phyloP scores from a whole-genome alignment of 2,329 filamentous ascomycete species.

The Trichoderma harzianum region DNA sequence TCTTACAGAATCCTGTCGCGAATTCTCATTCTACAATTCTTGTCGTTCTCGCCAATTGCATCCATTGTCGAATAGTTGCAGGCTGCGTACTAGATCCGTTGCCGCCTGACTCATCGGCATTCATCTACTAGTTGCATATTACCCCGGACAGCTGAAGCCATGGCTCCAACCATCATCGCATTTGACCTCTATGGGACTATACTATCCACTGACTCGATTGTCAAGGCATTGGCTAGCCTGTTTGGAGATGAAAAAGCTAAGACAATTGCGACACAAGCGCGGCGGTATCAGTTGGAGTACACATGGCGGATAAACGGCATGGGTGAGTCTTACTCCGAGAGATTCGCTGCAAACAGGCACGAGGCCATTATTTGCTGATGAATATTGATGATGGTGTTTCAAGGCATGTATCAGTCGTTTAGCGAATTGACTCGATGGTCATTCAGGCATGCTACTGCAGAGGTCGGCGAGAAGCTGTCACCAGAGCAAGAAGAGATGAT shows the following conservation, averaged over 20 bases:
- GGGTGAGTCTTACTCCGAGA: constrained; percentile 46
- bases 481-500: constrained; percentile 45
- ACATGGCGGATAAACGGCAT: constrained; percentile 75
- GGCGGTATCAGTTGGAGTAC: constrained; percentile 71
- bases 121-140: background rate
- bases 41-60: background rate
- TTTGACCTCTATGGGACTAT: constrained; percentile 77
- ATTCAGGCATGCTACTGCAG: constrained; percentile 61
- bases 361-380: background rate
- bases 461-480: constrained; percentile 47
- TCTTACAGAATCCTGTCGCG: background rate
- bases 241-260: constrained; percentile 57
- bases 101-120: constrained; percentile 19
- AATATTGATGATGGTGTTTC: background rate
- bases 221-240: constrained; percentile 52
- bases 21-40: background rate
- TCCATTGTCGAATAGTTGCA: background rate
- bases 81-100: background rate
- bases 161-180: constrained; percentile 50
- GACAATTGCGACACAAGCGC: constrained; percentile 58
- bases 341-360: background rate
- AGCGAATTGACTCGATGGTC: constrained; percentile 59
- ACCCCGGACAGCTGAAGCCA: constrained; percentile 17
- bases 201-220: constrained; percentile 68
- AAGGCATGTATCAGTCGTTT: constrained; percentile 53